Evolutionary conservation across 352 stramenopile species (phyloP), one percentile per base, ranked within the genome.

Genomic region (Globisporangium perplexum): DNA sequence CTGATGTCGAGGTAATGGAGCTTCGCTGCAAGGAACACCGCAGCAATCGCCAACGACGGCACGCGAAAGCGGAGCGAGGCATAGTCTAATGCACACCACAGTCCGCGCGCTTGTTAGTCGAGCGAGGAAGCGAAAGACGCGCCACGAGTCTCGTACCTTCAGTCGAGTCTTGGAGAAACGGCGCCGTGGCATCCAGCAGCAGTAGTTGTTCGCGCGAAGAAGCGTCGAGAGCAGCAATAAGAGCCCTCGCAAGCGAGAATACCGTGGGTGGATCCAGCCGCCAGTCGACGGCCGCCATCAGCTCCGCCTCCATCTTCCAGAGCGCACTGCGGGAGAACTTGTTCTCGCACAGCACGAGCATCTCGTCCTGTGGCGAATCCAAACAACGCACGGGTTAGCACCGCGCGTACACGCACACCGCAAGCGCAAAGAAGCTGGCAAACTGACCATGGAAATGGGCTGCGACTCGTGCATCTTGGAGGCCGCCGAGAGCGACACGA

Each of bases 281-380:
- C 71, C 71, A 82, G 22, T 63, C 36, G 8, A 76, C 46, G 28
- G 64, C 56, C 30, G 49, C 38, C 22, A 72, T 61, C 17, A 82
- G 49, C 42, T 77, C 51, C 12, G 57, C 44, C 47, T 82, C 71
- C 30, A 82, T 57, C 18, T 53, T 44, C 45, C 68, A 60, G 12
- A 82, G 70, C 35, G 75, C 64, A 12, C 62, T 39, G 3, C 66
- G 67, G 20, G 59, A 62, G 56, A 78, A 82, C 50, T 78, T 82
- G 64, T 63, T 59, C 26, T 78, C 66, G 33, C 58, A 74, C 48
- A 82, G 47, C 51, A 76, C 47, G 18, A 74, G 51, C 63, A 82
- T 78, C 53, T 82, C 71, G 42, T 82, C 68, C 67, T 75, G 45
- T 24, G 45, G 18, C 35, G 18, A 8, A 47, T 20, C 35, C 26